Base-by-base conservation (phyloP, 768 basidiomycete genomes). In the Termitomyces bulborhizus region DNA sequence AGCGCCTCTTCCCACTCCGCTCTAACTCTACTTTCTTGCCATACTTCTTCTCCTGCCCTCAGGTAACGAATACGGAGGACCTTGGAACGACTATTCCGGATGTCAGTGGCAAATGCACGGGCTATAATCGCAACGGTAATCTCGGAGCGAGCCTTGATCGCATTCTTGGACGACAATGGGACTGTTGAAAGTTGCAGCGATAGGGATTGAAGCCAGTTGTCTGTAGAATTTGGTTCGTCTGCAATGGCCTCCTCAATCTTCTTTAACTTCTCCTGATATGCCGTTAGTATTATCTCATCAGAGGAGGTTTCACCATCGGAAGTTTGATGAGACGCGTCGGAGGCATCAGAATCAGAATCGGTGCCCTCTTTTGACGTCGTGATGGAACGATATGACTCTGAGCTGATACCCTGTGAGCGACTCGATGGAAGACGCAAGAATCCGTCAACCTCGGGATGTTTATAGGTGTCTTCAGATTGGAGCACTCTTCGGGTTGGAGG, bases 1-100 rank as follows among this genome's bases (percentile, higher is more conserved):
- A 90, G 66, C 2, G 85, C 82, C 18, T 76, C 73, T 53, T 88
- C 84, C 91, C 91, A 93, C 61, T 90, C 87, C 3, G 72, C 71
- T 24, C 63, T 52, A 16, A 86, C 62, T 67, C 82, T 81, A 42
- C 72, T 73, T 53, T 74, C 74, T 24, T 77, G 66, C 89, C 88
- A 91, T 16, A 87, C 62, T 56, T 88, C 82, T 68, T 89, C 87
- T 16, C 88, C 88, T 1, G 86, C 82, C 52, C 78, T 79, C 45
- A 93, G 71, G 69, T 88, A 87, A 53, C 76, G 77, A 31, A 89
- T 63, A n/a, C 78, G 76, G 31, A 93, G 71, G 4, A 64, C 43
- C 40, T 71, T 72, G 3, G 85, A 87, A 21, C 60, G 66, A 3
- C 65, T 51, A 63, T 87, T 87, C 29, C 66, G 65, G 8, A 79